Evolutionary conservation across 202 grass and related monocot genomes (phyloP).

Genomic region (Elaeis oleifera): DNA sequence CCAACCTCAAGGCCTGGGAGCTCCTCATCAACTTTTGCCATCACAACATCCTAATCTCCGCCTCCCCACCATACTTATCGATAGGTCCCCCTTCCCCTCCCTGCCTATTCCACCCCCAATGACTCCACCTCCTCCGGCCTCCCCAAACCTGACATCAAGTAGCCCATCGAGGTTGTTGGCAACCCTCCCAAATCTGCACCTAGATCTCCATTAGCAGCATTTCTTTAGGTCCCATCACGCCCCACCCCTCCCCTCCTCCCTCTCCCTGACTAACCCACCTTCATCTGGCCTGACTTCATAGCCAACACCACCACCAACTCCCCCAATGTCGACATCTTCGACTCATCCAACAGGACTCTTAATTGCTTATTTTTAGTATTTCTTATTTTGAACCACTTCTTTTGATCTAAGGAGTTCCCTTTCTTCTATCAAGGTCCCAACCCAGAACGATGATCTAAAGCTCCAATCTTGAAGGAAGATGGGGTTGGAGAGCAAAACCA

Average conservation of each 20-base stretch:
- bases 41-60: constrained; percentile 58
- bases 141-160: constrained; percentile 62
- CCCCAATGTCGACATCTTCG: too few species aligned
- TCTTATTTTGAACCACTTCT: constrained; percentile 27
- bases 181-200: constrained; percentile 43
- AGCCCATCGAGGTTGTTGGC: constrained; percentile 64
- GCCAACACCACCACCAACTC: too few species aligned
- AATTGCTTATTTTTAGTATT: neutral
- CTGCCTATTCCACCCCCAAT: constrained; percentile 50
- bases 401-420: constrained; percentile 41
- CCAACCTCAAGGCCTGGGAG: constrained; percentile 55
- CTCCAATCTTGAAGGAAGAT: constrained; percentile 10
- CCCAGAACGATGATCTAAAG: constrained; percentile 16
- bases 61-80: constrained; percentile 54
- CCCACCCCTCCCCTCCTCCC: constrained; percentile 12
- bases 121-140: constrained; percentile 53
- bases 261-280: constrained; percentile 15
- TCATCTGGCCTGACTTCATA: too few species aligned
- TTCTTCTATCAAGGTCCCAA: constrained; percentile 26
- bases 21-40: constrained; percentile 45
- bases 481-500: constrained; percentile 16
- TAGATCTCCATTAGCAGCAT: constrained; percentile 49
- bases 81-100: constrained; percentile 38
- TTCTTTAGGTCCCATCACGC: constrained; percentile 32
- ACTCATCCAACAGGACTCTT: too few species aligned